phyloP scores from a whole-genome alignment of 2,329 filamentous ascomycete species.

The Boeremia lycopersici region DNA sequence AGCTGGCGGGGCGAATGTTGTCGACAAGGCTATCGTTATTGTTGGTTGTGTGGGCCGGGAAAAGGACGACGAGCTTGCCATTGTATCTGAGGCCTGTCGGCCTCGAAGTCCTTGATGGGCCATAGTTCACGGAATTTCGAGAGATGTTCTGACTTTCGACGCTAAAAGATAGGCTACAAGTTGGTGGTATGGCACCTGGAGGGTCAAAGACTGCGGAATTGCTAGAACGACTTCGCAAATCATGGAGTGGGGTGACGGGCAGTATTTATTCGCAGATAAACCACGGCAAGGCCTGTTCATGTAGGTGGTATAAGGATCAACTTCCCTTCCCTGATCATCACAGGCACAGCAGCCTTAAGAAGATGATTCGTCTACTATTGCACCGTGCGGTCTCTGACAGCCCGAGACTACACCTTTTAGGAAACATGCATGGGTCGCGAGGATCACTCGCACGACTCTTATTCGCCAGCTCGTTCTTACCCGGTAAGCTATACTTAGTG shows the following conservation, averaged over 20 bases:
- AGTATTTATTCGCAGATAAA: background rate
- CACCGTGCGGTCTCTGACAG: background rate
- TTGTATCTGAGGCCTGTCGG: background rate
- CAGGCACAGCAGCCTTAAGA: background rate
- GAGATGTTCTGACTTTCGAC: background rate
- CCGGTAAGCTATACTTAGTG: background rate
- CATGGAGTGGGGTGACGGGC: background rate
- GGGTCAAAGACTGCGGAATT: background rate
- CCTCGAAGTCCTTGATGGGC: background rate
- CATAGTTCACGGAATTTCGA: background rate
- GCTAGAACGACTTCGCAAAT: background rate
- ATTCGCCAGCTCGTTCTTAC: background rate
- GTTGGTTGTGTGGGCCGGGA: conserved; percentile 8
- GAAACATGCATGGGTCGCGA: background rate
- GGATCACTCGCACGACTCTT: background rate
- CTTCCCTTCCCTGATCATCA: background rate
- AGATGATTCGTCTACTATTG: background rate
- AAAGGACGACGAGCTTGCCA: background rate
- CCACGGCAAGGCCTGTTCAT: background rate
- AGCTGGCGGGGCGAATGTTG: conserved; percentile 33
- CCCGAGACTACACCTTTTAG: background rate
- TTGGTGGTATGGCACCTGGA: background rate
- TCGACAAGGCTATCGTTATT: conserved; percentile 25
- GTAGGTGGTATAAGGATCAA: background rate
- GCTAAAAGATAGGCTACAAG: background rate